Percentiles rank a stretch among this genome's conserved stretches.
phyloP scores from a whole-genome alignment of 257 asterid species.

The Prunella vulgaris region DNA sequence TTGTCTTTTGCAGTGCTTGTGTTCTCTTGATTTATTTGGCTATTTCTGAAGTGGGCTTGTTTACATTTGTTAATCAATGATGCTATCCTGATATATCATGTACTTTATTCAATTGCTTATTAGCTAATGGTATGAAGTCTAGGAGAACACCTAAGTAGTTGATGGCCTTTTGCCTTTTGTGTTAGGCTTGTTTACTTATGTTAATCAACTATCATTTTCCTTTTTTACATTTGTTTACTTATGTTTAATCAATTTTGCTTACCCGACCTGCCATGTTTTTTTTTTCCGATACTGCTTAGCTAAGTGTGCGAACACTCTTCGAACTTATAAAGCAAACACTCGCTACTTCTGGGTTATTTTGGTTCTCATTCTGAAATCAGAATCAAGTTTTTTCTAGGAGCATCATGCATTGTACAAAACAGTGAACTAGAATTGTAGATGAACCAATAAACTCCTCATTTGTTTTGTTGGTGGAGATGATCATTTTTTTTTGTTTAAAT shows the following conservation, averaged over 20 bases:
- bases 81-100: constrained; percentile 5
- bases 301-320: not conserved
- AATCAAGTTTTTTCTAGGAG: not conserved
- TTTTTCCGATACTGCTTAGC: not conserved
- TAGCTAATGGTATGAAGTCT: not conserved
- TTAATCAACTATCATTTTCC: not conserved
- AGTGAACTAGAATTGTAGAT: not conserved
- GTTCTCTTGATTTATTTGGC: constrained; percentile 22
- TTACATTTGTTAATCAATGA: constrained; percentile 5
- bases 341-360: not conserved
- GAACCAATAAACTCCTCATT: not conserved
- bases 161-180: not conserved
- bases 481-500: not conserved
- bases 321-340: not conserved
- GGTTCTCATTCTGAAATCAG: not conserved
- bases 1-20: constrained; percentile 22
- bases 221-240: not conserved
- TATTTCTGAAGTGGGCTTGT: constrained; percentile 19
- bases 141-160: not conserved
- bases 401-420: not conserved
- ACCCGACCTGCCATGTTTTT: not conserved
- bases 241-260: not conserved
- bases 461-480: not conserved
- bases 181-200: not conserved
- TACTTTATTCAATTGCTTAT: constrained; percentile 13